Evolutionary conservation across 1,139 yeast species (phyloP).

Genomic region (Meyerozyma smithsonii): DNA sequence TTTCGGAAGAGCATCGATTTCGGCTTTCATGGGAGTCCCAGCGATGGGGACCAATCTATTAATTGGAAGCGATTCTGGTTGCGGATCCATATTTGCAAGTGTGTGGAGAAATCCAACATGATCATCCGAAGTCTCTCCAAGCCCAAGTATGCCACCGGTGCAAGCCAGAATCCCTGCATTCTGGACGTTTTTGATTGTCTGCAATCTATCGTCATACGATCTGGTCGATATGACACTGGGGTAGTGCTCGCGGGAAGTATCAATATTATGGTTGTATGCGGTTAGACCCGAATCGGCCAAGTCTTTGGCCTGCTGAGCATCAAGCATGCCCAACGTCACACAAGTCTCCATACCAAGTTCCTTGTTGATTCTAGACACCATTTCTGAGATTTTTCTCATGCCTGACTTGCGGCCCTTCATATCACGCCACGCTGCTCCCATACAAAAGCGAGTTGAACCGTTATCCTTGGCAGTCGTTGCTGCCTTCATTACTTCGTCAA

Average conservation of each 20-base stretch:
- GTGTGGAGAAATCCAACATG: slow-evolving; percentile 68
- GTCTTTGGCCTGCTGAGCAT: slow-evolving; percentile 52
- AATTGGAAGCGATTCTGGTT: slow-evolving; percentile 81
- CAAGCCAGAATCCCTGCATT: slow-evolving; percentile 67
- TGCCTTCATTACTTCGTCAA: slow-evolving; percentile 59
- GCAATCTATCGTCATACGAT: slow-evolving; percentile 62
- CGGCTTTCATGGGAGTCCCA: slow-evolving; percentile 72
- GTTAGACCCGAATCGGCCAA: slow-evolving; percentile 70
- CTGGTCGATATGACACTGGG: slow-evolving; percentile 69
- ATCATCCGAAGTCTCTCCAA: slow-evolving; percentile 71
- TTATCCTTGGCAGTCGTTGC: slow-evolving; percentile 64
- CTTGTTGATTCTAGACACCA: slow-evolving; percentile 58
- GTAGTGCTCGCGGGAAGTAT: slow-evolving; percentile 74
- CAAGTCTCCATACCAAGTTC: slow-evolving; percentile 72
- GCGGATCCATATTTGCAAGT: slow-evolving; percentile 58
- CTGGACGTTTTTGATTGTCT: slow-evolving; percentile 62
- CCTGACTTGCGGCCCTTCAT: slow-evolving; percentile 76
- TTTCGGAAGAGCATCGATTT: slow-evolving; percentile 36
- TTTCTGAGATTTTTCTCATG: slow-evolving; percentile 54
- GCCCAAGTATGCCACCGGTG: slow-evolving; percentile 76
- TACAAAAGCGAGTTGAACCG: slow-evolving; percentile 75
- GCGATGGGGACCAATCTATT: slow-evolving; percentile 72
- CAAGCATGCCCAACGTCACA: slow-evolving; percentile 76
- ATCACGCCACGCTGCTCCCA: slow-evolving; percentile 90
- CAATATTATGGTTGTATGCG: slow-evolving; percentile 78